Evolutionary conservation across 257 asterid species (phyloP).

Genomic region (Paulownia fortunei): DNA sequence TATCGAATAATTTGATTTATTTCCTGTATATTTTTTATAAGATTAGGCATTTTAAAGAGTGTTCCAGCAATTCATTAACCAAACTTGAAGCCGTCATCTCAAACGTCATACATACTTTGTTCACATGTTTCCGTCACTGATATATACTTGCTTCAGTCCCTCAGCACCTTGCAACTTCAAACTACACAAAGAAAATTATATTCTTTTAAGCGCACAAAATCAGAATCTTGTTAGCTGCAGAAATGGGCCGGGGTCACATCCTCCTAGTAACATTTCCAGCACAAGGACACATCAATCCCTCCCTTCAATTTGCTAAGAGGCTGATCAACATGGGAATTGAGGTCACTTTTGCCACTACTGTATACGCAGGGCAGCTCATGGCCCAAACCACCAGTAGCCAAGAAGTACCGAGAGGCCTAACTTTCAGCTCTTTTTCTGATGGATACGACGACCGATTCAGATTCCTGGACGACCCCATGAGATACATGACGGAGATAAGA

Average conservation of each 20-base stretch:
- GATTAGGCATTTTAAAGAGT: too few relatives aligned
- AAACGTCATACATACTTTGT: constrained; percentile 32
- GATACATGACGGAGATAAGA: constrained; percentile 33
- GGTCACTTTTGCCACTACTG: constrained; percentile 60
- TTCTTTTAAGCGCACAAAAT: too few relatives aligned
- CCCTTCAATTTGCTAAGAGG: constrained; percentile 59
- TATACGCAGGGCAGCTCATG: constrained; percentile 48
- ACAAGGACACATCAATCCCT: constrained; percentile 79
- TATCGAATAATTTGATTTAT: too few relatives aligned
- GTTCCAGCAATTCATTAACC: too few relatives aligned
- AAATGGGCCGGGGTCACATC: constrained; percentile 48
- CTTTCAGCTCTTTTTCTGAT: constrained; percentile 53
- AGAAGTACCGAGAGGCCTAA: constrained; percentile 37
- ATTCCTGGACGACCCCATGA: constrained; percentile 16
- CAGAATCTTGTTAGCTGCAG: not conserved
- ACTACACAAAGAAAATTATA: too few relatives aligned
- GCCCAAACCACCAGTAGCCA: constrained; percentile 16
- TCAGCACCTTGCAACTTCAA: too few relatives aligned
- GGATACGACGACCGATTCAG: constrained; percentile 59
- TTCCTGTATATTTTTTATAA: too few relatives aligned
- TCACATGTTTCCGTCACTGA: too few relatives aligned
- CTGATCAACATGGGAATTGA: constrained; percentile 48
- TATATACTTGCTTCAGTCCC: too few relatives aligned
- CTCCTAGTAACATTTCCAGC: constrained; percentile 55
- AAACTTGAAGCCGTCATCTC: constrained; percentile 25